These are phyloP conservation scores for Candida labiduridarum DNA, from an alignment of 1,139 yeast species.

Conservation along the genomic window DNA sequence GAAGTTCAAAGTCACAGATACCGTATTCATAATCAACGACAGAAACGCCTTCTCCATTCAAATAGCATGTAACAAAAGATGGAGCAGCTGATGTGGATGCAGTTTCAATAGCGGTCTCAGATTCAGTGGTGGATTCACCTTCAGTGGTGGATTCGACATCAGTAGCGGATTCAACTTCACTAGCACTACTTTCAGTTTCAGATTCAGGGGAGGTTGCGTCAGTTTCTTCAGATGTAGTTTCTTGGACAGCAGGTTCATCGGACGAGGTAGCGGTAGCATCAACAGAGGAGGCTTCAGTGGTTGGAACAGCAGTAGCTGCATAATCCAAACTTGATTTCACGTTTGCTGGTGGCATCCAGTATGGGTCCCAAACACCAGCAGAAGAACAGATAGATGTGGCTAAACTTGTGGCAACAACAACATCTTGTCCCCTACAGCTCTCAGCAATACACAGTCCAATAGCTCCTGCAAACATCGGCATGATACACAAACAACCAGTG, in stretches of 20 bases:
- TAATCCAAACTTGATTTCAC: constrained; percentile 32
- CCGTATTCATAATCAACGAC: constrained; percentile 47
- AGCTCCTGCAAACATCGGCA: constrained; percentile 30
- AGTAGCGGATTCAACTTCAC: not conserved
- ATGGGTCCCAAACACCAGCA: constrained; percentile 45
- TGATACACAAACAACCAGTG: constrained; percentile 40
- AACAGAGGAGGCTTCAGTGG: constrained; percentile 10
- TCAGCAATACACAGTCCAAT: constrained; percentile 35
- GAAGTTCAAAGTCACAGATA: constrained; percentile 41
- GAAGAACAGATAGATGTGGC: constrained; percentile 42
- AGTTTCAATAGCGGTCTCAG: not conserved
- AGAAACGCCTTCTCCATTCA: constrained; percentile 34
- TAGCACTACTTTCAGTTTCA: not conserved
- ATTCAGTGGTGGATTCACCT: no score
- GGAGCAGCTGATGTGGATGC: not conserved
- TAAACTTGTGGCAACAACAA: constrained; percentile 37
- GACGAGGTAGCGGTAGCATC: not conserved
- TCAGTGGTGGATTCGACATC: not conserved
- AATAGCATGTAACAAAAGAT: constrained; percentile 35
- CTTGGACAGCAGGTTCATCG: not conserved
- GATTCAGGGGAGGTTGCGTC: not conserved
- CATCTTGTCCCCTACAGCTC: constrained; percentile 37
- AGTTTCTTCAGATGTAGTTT: not conserved
- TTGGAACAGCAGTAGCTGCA: constrained; percentile 26
- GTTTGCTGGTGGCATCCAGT: constrained; percentile 41